Conservation (phyloP, 257 asterid species). For the Rauvolfia tetraphylla region DNA sequence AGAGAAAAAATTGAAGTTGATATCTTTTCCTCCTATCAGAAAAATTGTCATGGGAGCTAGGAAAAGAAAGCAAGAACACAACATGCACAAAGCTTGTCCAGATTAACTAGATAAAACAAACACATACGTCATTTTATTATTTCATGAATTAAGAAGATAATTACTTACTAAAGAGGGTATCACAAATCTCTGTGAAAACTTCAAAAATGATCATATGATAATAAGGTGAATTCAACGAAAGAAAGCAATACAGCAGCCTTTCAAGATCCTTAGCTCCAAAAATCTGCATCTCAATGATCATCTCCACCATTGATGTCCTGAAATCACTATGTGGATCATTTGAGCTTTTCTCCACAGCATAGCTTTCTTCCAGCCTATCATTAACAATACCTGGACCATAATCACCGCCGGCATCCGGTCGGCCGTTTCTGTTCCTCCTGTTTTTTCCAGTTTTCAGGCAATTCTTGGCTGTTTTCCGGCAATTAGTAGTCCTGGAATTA, state of each 20-base stretch:
- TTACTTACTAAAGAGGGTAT: constrained; percentile 41
- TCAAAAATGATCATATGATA: constrained; percentile 52
- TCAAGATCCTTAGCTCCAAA: constrained; percentile 57
- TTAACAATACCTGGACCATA: neutral
- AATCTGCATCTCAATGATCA: constrained; percentile 66
- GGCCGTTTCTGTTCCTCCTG: neutral
- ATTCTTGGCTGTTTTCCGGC: constrained; percentile 12
- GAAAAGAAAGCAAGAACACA: no score
- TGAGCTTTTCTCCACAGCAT: constrained; percentile 65
- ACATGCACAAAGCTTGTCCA: no score
- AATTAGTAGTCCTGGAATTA: neutral
- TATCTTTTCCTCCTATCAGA: no score
- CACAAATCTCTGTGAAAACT: constrained; percentile 64
- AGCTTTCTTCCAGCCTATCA: constrained; percentile 35
- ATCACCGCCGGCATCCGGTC: neutral
- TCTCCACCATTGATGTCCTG: constrained; percentile 79
- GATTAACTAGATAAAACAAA: no score
- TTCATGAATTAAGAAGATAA: no score
- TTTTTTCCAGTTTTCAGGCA: constrained; percentile 10
- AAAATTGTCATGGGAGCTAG: no score
- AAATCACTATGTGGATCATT: constrained; percentile 62
- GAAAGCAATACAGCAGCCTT: constrained; percentile 47
- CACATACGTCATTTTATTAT: neutral
- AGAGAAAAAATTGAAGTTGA: no score
- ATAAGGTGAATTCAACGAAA: constrained; percentile 45